Percentiles rank a stretch among this genome's conserved stretches.
phyloP scores from a whole-genome alignment of 495 filamentous ascomycete species.

The Tuber melanosporum region DNA sequence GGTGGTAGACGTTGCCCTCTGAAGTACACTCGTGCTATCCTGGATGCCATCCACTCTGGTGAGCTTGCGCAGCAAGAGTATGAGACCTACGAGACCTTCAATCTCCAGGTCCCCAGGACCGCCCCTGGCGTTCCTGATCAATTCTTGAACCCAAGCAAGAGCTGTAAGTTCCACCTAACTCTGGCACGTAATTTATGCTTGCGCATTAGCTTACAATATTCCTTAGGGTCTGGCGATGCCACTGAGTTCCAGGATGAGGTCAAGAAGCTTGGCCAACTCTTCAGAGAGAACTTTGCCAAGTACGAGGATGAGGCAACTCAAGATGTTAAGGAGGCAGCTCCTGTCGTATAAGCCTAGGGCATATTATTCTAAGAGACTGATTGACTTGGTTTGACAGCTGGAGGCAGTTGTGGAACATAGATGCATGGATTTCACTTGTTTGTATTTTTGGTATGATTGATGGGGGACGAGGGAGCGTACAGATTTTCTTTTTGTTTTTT shows the following conservation, averaged over 20 bases:
- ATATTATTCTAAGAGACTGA: too few species aligned
- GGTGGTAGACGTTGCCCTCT: conserved; percentile 97
- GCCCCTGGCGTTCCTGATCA: conserved; percentile 82
- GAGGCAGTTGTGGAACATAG: background rate
- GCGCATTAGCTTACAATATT: background rate
- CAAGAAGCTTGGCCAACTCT: conserved; percentile 75
- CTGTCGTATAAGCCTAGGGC: conserved; percentile 32
- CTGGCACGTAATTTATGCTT: background rate
- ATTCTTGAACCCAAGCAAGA: conserved; percentile 87
- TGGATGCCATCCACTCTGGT: conserved; percentile 94
- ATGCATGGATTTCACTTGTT: conserved; percentile 6
- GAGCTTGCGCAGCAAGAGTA: conserved; percentile 86
- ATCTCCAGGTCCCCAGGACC: conserved; percentile 80
- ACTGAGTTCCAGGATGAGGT: conserved; percentile 80
- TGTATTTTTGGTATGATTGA: background rate
- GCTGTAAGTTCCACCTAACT: conserved; percentile 48
- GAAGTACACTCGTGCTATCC: conserved; percentile 97
- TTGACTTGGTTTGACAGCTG: background rate
- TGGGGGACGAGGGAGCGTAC: background rate
- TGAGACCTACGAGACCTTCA: conserved; percentile 95
- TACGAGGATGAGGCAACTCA: conserved; percentile 79
- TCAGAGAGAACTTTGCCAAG: conserved; percentile 96
- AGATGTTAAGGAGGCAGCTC: conserved; percentile 70
- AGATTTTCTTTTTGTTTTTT: background rate
- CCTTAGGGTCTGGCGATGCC: conserved; percentile 56